These are phyloP conservation scores for Aristolochia contorta DNA, from an alignment of 164 flowering plant genomes.

Conservation along the genomic window DNA sequence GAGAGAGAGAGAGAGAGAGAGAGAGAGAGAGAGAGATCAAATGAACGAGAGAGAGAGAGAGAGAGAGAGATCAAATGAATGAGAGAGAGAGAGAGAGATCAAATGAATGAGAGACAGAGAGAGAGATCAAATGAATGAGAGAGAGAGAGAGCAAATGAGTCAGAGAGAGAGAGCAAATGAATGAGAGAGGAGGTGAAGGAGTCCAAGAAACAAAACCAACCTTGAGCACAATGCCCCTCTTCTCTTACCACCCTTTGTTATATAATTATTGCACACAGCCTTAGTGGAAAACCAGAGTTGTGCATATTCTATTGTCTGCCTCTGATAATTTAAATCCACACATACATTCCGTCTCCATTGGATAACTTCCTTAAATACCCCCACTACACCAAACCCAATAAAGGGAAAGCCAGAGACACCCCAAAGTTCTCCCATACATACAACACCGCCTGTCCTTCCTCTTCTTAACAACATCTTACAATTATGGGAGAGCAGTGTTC, in stretches of 20 bases:
- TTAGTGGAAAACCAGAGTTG: conserved; percentile 36
- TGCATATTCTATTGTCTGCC: conserved; percentile 51
- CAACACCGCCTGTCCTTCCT: not conserved
- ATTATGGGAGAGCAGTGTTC: conserved; percentile 45
- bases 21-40: not conserved
- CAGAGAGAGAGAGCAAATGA: not conserved
- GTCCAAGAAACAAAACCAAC: not conserved
- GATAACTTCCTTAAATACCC: conserved; percentile 23
- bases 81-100: too few species aligned
- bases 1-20: conserved; percentile 6
- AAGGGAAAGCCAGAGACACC: not conserved
- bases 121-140: too few species aligned
- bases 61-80: not conserved
- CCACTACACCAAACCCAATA: conserved; percentile 13
- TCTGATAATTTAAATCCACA: conserved; percentile 17
- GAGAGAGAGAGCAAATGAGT: conserved; percentile 3
- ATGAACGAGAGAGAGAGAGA: not conserved
- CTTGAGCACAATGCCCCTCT: conserved; percentile 2
- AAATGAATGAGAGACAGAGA: too few species aligned
- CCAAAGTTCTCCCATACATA: not conserved
- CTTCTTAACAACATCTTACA: not conserved
- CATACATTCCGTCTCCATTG: conserved; percentile 23
- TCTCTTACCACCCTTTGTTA: not conserved
- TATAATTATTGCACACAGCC: conserved; percentile 44
- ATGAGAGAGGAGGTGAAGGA: not conserved